Evolutionary conservation across 192 early-diverging fungal genomes (phyloP), one percentile per base, ranked within the genome.

Genomic region (Entophlyctis luteolus): DNA sequence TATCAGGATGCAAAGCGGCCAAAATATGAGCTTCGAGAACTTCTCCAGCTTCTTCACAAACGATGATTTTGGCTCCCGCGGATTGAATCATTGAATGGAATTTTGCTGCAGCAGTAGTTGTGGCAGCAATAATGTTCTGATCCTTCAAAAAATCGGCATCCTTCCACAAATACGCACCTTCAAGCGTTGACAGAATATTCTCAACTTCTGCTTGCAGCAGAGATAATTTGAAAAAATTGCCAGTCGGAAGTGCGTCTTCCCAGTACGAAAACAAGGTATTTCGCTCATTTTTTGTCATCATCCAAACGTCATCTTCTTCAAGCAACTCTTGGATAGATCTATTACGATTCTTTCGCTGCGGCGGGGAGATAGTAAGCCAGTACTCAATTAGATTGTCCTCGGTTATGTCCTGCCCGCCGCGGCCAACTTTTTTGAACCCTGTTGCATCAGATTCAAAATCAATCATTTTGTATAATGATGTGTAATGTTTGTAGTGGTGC

Each of bases 71-170:
- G n/a, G 75, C 52, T 20, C 38, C 58, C 4, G 70, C 35, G 20
- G 47, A 29, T 4, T 62, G 46, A 18, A 86, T 55, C 22, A 82
- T 55, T 3, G 55, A 59, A 52, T 83, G 75, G 37, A 53, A 42
- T 52, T 79, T 83, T 25, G 86, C 86, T 4, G 84, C 82, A 12
- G 84, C 86, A 14, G 70, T 79, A 23, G 86, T 87, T 1, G 86
- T 87, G 69, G 83, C 79, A 1, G 82, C 86, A 20, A 87, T 75
- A 6, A 87, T 79, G 5, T 74, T 46, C 34, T 57, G 42, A 6
- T 22, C 4, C 63, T 29, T 27, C 62, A 50, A 0, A 81, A 66
- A 42, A 77, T 65, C 20, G 38, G 63, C 48, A 76, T 72, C 39
- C 66, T 63, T 3, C 38, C 47, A 25, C 63, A 71, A 10, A 18